Conservation (phyloP, 352 stramenopile genomes). For the Globisporangium cylindrosporum region DNA sequence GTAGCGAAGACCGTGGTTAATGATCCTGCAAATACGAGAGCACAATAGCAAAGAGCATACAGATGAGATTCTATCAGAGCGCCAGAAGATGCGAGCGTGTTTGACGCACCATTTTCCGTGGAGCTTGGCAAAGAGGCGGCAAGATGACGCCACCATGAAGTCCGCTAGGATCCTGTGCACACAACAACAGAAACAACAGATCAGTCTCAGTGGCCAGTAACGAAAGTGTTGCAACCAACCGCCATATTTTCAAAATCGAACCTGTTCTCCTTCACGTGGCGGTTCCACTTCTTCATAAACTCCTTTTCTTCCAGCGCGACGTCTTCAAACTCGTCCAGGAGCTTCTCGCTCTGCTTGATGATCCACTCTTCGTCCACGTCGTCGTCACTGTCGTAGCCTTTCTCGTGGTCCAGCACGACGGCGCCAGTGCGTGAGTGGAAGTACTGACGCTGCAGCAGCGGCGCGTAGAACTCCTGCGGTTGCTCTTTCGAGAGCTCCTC, state of each 20-base stretch:
- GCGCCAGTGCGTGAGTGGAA: slow-evolving; percentile 85
- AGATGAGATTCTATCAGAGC: background rate
- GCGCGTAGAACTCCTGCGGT: slow-evolving; percentile 67
- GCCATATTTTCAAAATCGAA: slow-evolving; percentile 20
- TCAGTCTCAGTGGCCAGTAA: background rate
- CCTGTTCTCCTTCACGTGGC: slow-evolving; percentile 77
- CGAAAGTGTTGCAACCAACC: background rate
- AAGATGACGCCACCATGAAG: slow-evolving; percentile 87
- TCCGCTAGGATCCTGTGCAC: slow-evolving; percentile 67
- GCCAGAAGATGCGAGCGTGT: too few species aligned
- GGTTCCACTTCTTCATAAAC: slow-evolving; percentile 91
- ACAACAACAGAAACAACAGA: background rate
- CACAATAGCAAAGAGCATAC: background rate
- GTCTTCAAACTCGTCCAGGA: slow-evolving; percentile 88
- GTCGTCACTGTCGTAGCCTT: slow-evolving; percentile 86
- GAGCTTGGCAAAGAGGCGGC: slow-evolving; percentile 77
- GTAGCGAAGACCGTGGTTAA: slow-evolving; percentile 73
- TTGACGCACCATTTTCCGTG: slow-evolving; percentile 67
- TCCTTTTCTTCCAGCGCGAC: slow-evolving; percentile 85
- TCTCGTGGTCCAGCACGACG: slow-evolving; percentile 80
- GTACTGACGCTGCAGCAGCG: slow-evolving; percentile 80
- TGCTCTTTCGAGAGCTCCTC: slow-evolving; percentile 54
- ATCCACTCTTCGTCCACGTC: slow-evolving; percentile 89
- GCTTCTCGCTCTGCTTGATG: slow-evolving; percentile 80
- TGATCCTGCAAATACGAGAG: slow-evolving; percentile 33